Percentiles rank a stretch among this genome's conserved stretches.
These are phyloP conservation scores for Podaxis rugospora DNA, from an alignment of 768 basidiomycete genomes.

Conservation along the genomic window DNA sequence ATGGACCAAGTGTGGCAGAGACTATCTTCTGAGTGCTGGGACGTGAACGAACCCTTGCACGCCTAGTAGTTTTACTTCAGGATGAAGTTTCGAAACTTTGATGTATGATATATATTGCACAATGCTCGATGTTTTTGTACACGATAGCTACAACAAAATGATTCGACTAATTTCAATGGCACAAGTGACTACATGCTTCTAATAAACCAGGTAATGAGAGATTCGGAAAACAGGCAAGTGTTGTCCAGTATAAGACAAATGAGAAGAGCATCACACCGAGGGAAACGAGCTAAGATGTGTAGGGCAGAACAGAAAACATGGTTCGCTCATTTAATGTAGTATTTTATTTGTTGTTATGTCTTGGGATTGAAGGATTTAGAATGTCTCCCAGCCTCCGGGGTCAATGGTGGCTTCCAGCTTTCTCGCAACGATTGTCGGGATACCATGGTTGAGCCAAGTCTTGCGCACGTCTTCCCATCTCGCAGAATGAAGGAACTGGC, in stretches of 20 bases:
- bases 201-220: neutral
- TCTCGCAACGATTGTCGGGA: slow-evolving; percentile 86
- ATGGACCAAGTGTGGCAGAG: slow-evolving; percentile 45
- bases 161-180: neutral
- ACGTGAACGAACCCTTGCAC: slow-evolving; percentile 31
- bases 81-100: neutral
- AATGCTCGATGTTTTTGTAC: neutral
- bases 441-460: slow-evolving; percentile 85
- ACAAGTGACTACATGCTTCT: neutral
- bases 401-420: slow-evolving; percentile 85
- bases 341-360: too few species aligned
- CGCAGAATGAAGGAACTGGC: slow-evolving; percentile 81
- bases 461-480: slow-evolving; percentile 91
- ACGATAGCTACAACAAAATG: neutral
- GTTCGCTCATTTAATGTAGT: too few species aligned
- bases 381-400: slow-evolving; percentile 90
- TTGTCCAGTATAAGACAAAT: too few species aligned
- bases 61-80: neutral
- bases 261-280: too few species aligned
- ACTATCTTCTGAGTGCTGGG: slow-evolving; percentile 41
- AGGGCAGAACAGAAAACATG: too few species aligned
- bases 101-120: neutral
- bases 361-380: slow-evolving; percentile 34
- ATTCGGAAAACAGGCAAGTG: too few species aligned
- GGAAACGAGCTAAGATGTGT: too few species aligned